These are phyloP conservation scores for Plantago lanceolata DNA, from an alignment of 305 asterid genomes.

Conservation along the genomic window DNA sequence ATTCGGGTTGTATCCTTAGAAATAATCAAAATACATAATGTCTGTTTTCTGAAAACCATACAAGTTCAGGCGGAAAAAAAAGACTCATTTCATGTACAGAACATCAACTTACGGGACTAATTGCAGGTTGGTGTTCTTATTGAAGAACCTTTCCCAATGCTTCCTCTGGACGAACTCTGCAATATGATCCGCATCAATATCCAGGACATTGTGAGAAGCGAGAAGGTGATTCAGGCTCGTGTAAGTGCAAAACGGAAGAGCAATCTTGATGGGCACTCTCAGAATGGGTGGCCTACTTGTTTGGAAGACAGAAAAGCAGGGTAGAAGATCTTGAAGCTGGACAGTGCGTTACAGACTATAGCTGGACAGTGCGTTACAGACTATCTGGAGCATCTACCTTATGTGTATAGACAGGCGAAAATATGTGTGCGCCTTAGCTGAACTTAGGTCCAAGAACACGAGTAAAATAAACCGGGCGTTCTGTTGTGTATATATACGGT, in stretches of 20 bases:
- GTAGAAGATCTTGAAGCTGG: neutral
- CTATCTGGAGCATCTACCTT: neutral
- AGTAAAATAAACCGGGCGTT: no score
- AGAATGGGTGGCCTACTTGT: conserved; percentile 64
- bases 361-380: conserved; percentile 23
- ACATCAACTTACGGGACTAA: neutral
- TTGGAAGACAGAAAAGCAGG: conserved; percentile 29
- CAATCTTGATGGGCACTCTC: conserved; percentile 30
- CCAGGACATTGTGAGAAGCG: conserved; percentile 54
- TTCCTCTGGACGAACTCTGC: conserved; percentile 89
- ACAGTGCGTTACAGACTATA: conserved; percentile 24
- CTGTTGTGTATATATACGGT: no score
- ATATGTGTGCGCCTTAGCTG: conserved; percentile 13
- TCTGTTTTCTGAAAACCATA: neutral
- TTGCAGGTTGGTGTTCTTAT: conserved; percentile 92
- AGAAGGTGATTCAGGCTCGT: conserved; percentile 47
- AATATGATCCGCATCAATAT: conserved; percentile 42
- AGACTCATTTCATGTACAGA: no score
- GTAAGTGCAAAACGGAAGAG: conserved; percentile 39
- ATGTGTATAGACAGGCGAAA: neutral
- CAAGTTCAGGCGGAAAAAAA: no score
- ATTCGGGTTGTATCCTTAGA: neutral
- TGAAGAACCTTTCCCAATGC: conserved; percentile 96
- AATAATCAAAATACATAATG: neutral
- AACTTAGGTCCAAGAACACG: conserved; percentile 13